Base-by-base conservation (phyloP, 345 rosid genomes). In the Geranium brycei region DNA sequence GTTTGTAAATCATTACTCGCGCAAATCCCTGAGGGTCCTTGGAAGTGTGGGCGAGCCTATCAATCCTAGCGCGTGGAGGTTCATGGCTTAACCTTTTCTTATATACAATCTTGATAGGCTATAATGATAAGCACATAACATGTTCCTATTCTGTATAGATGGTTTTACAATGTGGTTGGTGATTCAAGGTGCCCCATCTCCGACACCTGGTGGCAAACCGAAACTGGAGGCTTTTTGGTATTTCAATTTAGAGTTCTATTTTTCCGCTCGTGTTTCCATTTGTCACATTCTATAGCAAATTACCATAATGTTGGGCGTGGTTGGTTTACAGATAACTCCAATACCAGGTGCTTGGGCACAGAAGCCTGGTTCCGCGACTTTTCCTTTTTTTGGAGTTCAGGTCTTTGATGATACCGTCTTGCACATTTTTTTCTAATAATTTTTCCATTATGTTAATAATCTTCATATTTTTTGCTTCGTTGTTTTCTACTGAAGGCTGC, bases 11-110 rank as follows among this genome's bases (percentile, higher is more conserved):
- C 75, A 83, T 64, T 84, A 80, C 75, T 90, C 99, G 59, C 96
- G 99, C 68, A 88, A 88, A 73, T 93, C 99, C 19, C 71, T 93
- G 55, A 81, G 99, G 63, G 86, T 90, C 67, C 91, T 93, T 73
- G 99, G 99, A 76, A 93, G 96, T 73, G 99, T 93, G 19, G 99
- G 99, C n/a, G 97, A 93, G 82, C 99, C 99, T 66, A 93, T 93
- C 64, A 93, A 93, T 80, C 99, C 99, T 55, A 93, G 96, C 68
- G 96, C 99, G 62, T 93, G 99, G 97, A 93, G 99, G 99, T 93
- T 72, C 17, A 63, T 60, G 60, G 63, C 76, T 63, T 51, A 57
- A 56, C 62, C 14, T 64, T 59, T 51, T n/a, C 23, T 38, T 28
- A 51, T 62, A 35, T 51, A 4, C 38, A 16, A 59, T 15, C 17